Evolutionary conservation across 164 flowering plant species (phyloP), one percentile per base, ranked within the genome.

Genomic region (Brasenia schreberi): DNA sequence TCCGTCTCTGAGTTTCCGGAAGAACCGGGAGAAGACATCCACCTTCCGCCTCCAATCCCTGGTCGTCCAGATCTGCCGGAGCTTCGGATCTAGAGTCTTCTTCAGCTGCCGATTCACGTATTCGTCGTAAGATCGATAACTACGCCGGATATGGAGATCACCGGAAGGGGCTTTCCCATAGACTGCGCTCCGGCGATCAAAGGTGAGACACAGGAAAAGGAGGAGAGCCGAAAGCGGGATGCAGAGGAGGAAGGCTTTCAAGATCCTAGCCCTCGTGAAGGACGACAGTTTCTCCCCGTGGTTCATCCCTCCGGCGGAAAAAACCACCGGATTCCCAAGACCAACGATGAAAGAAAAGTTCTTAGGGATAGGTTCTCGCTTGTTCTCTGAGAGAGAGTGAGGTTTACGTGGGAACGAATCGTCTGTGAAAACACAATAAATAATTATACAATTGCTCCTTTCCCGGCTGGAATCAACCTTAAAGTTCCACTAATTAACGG

Each of bases 41-140:
- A 91, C 77, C 66, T 91, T 91, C 4, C 96, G 85, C 53, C 83
- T 82, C 97, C 96, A 91, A 64, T 91, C 96, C 1, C 96, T 80
- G 27, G 96, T 91, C 4, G 76, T 84, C 96, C 97, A 91, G 49
- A 85, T 71, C 14, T 72, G 14, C 2, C 91, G 67, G 64, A 91
- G 93, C 42, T 77, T 88, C 0, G 97, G 97, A 79, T 88, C 82
- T 18, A 81, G 82, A 33, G 97, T 90, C 71, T 91, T 91, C 82
- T 83, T 77, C 70, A 91, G 86, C 68, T 89, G 97, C 43, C 69
- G 83, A 39, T 82, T 71, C 9, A 91, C 75, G 84, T 91, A 91
- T 69, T 78, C 10, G 0, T 84, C 84, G 84, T 91, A 89, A 69
- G 86, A 71, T 45, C 69, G 16, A 83, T 78, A 91, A 0, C 96